These are phyloP conservation scores for Kandelia obovata DNA, from an alignment of 345 rosid genomes.

Conservation along the genomic window DNA sequence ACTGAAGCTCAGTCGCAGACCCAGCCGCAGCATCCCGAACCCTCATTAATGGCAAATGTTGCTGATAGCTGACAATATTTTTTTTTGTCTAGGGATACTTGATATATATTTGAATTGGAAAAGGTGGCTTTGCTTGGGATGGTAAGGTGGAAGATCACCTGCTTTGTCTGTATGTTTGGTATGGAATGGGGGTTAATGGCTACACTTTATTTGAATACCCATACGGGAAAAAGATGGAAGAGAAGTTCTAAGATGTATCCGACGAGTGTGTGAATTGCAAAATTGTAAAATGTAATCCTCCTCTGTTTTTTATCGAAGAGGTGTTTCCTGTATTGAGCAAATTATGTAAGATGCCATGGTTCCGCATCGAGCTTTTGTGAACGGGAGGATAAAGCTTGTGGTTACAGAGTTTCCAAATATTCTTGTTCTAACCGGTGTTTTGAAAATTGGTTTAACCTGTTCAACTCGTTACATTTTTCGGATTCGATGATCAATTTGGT, in stretches of 20 bases:
- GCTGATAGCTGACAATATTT: constrained; percentile 38
- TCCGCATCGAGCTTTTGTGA: not conserved
- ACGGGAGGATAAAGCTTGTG: not conserved
- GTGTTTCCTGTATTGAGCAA: constrained; percentile 32
- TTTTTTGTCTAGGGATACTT: constrained; percentile 6
- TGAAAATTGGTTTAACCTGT: too few species aligned
- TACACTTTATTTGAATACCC: constrained; percentile 7
- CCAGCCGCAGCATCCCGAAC: constrained; percentile 36
- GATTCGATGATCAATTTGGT: too few species aligned
- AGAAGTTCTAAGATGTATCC: constrained; percentile 2
- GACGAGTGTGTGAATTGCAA: constrained; percentile 16
- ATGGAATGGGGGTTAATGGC: constrained; percentile 22
- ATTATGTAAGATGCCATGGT: not conserved
- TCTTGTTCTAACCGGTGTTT: too few species aligned
- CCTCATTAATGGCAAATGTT: constrained; percentile 25
- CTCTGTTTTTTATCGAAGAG: constrained; percentile 48
- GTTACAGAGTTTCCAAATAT: too few species aligned
- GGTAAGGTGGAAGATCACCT: constrained; percentile 57
- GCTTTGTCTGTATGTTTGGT: constrained; percentile 29
- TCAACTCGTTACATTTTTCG: too few species aligned
- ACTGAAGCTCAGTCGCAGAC: constrained; percentile 28
- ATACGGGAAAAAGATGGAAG: constrained; percentile 11
- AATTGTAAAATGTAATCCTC: constrained; percentile 40
- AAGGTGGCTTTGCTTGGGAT: constrained; percentile 23
- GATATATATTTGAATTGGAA: not conserved